phyloP scores from a whole-genome alignment of 1,139 yeast species.

The Zhuliangozyma parablackwelliae region DNA sequence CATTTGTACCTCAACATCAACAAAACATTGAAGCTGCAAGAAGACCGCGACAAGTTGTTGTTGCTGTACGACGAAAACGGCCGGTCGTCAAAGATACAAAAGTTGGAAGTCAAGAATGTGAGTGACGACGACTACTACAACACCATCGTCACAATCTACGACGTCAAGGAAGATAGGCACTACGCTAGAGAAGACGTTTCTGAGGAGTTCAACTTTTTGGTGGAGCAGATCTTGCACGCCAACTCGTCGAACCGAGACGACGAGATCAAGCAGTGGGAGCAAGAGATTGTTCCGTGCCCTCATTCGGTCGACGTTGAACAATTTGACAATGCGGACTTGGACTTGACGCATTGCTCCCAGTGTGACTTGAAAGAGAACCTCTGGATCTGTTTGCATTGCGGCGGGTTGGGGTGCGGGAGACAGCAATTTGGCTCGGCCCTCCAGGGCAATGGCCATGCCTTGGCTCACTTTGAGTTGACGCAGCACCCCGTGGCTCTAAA shows the following conservation, averaged over 20 bases:
- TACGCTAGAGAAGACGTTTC: slow-evolving; percentile 20
- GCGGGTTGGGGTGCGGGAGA: slow-evolving; percentile 87
- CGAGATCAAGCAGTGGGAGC: slow-evolving; percentile 89
- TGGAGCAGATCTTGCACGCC: slow-evolving; percentile 53
- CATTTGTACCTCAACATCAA: slow-evolving; percentile 52
- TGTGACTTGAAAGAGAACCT: slow-evolving; percentile 68
- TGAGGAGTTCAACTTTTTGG: slow-evolving; percentile 21
- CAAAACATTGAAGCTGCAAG: slow-evolving; percentile 40
- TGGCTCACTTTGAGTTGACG: slow-evolving; percentile 55
- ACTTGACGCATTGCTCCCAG: slow-evolving; percentile 47
- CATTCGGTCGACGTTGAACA: slow-evolving; percentile 61
- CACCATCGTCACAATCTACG: slow-evolving; percentile 42
- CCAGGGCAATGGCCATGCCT: slow-evolving; percentile 88
- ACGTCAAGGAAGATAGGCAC: slow-evolving; percentile 24
- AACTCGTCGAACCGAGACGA: slow-evolving; percentile 64
- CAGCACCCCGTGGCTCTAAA: slow-evolving; percentile 83
- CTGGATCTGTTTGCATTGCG: slow-evolving; percentile 92
- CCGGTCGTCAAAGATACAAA: slow-evolving; percentile 54
- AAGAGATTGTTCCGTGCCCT: slow-evolving; percentile 73
- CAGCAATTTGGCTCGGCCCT: slow-evolving; percentile 85
- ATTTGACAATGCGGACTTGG: slow-evolving; percentile 18
- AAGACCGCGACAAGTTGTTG: slow-evolving; percentile 17
- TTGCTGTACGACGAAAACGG: slow-evolving; percentile 17
- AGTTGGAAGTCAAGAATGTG: slow-evolving; percentile 69
- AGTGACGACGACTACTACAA: slow-evolving; percentile 67